These are phyloP conservation scores for Naganishia friedmannii DNA, from an alignment of 768 basidiomycete genomes.

Conservation along the genomic window DNA sequence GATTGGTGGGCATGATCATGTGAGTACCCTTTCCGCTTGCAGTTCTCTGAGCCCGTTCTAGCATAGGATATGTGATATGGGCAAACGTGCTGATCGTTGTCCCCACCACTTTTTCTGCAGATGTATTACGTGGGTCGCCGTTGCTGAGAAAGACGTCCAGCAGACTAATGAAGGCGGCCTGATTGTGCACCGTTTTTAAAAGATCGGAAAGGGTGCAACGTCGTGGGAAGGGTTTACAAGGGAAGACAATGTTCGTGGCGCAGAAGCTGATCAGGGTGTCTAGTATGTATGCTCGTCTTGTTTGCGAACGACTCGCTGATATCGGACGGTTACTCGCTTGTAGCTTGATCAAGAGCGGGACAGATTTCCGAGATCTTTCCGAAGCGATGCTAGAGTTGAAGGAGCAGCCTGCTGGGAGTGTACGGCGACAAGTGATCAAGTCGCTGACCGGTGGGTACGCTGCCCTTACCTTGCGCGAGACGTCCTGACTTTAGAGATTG, in stretches of 20 bases:
- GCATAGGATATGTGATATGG: no score
- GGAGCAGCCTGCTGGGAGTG: constrained; percentile 62
- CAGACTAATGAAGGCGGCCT: neutral
- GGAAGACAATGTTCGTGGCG: constrained; percentile 37
- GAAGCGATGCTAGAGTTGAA: constrained; percentile 66
- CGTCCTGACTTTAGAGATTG: constrained; percentile 6
- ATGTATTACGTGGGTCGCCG: constrained; percentile 25
- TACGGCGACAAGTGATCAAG: constrained; percentile 66
- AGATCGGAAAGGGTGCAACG: constrained; percentile 46
- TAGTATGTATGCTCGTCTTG: constrained; percentile 26
- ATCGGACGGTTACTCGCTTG: neutral
- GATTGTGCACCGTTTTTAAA: constrained; percentile 2
- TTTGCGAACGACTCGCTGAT: constrained; percentile 2
- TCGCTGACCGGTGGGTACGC: constrained; percentile 58
- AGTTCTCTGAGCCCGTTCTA: no score
- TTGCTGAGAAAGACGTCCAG: no score
- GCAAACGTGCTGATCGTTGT: neutral
- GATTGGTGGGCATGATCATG: constrained; percentile 84
- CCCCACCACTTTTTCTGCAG: neutral
- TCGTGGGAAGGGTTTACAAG: constrained; percentile 48
- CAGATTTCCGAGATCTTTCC: constrained; percentile 82
- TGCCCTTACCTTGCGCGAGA: neutral
- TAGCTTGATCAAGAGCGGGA: constrained; percentile 71
- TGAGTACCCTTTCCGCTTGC: neutral
- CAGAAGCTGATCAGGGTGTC: constrained; percentile 43